Base-by-base conservation (phyloP, 805 yeast genomes). In the Cyberlindnera samutprakarnensis region DNA sequence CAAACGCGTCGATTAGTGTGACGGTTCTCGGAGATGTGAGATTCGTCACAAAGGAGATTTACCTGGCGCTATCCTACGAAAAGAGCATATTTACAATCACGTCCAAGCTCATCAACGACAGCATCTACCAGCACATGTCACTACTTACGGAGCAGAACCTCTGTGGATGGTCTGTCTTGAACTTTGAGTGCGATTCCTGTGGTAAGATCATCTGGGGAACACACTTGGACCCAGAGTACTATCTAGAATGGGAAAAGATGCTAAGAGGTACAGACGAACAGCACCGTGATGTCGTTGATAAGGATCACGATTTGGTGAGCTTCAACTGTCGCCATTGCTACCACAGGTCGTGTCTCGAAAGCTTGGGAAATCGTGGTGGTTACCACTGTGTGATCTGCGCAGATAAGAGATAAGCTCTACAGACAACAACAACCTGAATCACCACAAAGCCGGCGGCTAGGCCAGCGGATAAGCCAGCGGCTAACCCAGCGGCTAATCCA, bases 191-290 rank as follows among this genome's bases (percentile, higher is more conserved):
- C 53, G 80, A 80, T 22, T 71, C 79, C 0, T 88, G 96, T 54
- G 88, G 85, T 1, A 75, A 75, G 39, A 60, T 61, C 14, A 58
- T 87, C 21, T 78, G 87, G 76, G 95, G 96, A 0, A 53, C 71
- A 2, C 72, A 74, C 2, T 50, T 81, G 3, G 59, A 66, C 16
- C 59, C 72, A 2, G 62, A 57, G 7, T 62, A 69, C 24, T 70
- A 70, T 32, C 63, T 65, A 26, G 61, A 68, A 4, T 81, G 88
- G 88, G 80, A 74, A 45, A 61, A 63, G 18, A 47, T 38, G 30
- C 53, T 52, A 27, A 47, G 57, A 42, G 44, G 56, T 8, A 53
- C 57, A 35, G 45, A 57, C 8, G 53, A 59, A 33, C 39, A 37
- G 3, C 27, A 33, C 14, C 22, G 17, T 5, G 27, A 17, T 10